A percentile compares a stretch with the other conserved stretches of the same genome.
Evolutionary conservation across 2,329 filamentous ascomycete species (phyloP).

Genomic region (Akanthomyces lecanii): DNA sequence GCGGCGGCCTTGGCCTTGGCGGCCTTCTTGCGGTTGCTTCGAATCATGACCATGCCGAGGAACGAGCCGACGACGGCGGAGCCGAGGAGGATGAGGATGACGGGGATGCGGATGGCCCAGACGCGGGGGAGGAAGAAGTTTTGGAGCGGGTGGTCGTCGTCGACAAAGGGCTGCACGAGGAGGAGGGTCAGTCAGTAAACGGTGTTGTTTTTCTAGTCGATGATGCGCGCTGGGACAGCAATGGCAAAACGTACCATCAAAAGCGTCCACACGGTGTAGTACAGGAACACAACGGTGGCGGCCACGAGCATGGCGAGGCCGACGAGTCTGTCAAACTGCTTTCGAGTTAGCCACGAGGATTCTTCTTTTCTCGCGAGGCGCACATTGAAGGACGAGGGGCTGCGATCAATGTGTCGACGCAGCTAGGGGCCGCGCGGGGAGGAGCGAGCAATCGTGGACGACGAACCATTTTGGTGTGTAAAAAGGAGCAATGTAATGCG

Average conservation of each 20-base stretch:
- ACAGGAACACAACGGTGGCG: conserved; percentile 62
- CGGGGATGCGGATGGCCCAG: conserved; percentile 97
- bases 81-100: conserved; percentile 89
- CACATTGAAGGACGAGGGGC: neutral
- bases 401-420: neutral
- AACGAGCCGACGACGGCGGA: conserved; percentile 95
- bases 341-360: neutral
- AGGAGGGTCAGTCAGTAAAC: conserved; percentile 9
- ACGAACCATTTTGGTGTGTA: conserved; percentile 13
- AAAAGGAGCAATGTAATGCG: neutral
- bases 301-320: conserved; percentile 65
- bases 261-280: conserved; percentile 97
- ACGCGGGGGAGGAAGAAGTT: conserved; percentile 94
- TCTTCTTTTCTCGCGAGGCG: neutral
- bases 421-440: neutral
- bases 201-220: neutral
- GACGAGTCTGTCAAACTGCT: conserved; percentile 81
- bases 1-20: conserved; percentile 78
- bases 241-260: conserved; percentile 68
- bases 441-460: neutral
- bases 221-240: neutral
- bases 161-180: conserved; percentile 82
- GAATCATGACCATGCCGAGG: conserved; percentile 95
- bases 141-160: conserved; percentile 88
- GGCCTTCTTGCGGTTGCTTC: conserved; percentile 96